Percentiles rank a stretch among this genome's conserved stretches.
These are phyloP conservation scores for Emergomyces africanus DNA, from an alignment of 2,329 filamentous ascomycete species.

Conservation along the genomic window DNA sequence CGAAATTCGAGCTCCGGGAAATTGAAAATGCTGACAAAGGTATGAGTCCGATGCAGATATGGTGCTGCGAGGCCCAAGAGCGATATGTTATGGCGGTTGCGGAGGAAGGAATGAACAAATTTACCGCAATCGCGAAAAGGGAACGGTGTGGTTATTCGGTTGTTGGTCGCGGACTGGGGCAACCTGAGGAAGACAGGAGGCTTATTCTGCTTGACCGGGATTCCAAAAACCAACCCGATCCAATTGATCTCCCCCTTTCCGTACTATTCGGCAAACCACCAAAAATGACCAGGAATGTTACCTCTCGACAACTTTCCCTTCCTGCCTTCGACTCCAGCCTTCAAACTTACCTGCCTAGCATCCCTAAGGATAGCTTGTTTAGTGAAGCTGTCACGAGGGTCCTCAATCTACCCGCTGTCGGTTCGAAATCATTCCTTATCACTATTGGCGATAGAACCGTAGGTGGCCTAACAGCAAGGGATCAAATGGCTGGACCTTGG, in stretches of 20 bases:
- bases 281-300: conserved; percentile 64
- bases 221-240: conserved; percentile 57
- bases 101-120: conserved; percentile 60
- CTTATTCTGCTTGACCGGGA: conserved; percentile 74
- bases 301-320: conserved; percentile 54
- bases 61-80: conserved; percentile 96
- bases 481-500: conserved; percentile 96
- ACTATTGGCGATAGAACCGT: conserved; percentile 91
- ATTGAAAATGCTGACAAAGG: conserved; percentile 79
- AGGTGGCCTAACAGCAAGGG: conserved; percentile 73
- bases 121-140: conserved; percentile 56
- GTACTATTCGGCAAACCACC: conserved; percentile 78
- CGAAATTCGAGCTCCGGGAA: conserved; percentile 86
- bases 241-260: conserved; percentile 82
- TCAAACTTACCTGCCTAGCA: conserved; percentile 49
- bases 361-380: conserved; percentile 38
- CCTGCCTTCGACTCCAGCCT: conserved; percentile 65
- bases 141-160: conserved; percentile 90
- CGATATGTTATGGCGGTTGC: conserved; percentile 88
- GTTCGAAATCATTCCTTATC: conserved; percentile 95
- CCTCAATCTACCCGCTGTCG: conserved; percentile 73
- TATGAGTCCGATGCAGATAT: conserved; percentile 94
- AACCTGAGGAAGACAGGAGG: conserved; percentile 53
- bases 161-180: conserved; percentile 62
- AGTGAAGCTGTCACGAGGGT: conserved; percentile 67